Base-by-base conservation (phyloP, 768 basidiomycete species). In the Tulasnella sp. region DNA sequence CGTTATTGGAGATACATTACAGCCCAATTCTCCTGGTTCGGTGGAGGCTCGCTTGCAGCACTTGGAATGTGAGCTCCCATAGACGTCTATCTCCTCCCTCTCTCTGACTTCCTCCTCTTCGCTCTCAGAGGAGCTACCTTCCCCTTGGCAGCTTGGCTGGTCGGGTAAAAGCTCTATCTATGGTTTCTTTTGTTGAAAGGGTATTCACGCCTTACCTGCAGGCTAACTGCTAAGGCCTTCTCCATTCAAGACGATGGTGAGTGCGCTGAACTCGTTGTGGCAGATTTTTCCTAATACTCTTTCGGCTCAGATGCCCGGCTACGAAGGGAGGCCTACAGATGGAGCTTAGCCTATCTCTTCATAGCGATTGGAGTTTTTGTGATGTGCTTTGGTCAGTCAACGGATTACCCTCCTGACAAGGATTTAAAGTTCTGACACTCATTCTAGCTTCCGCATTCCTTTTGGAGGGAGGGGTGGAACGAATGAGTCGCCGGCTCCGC, bases 261-360 rank as follows among this genome's bases (percentile, higher is more conserved):
- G 54, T 54, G n/a, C 11, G 9, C n/a, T 9, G 24, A n/a, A n/a
- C 54, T n/a, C 9, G 7, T 54, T 24, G 12, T 7, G 8, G n/a
- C 12, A 11, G 24, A 12, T 54, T 5, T 37, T 54, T 24, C 54
- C 54, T 54, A 54, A 54, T 3, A n/a, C 7, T 50, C 9, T 7
- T 44, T 34, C 72, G 20, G 7, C 22, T 0, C 72, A 74, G 72
- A 44, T 22, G 72, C 72, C 22, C 22, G 42, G 42, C 28, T 74
- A 28, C 72, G 72, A 34, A 40, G 72, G 1, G 76, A 76, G 6
- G 81, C 81, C 7, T 80, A 84, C n/a, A 78, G 81, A 22, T 85
- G 83, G 83, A 83, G 84, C 2, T 73, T 84, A 24, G 84, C 83
- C 83, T 85, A 85, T 83, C 81, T 85, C 46, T 76, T 84, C n/a